Conservation (phyloP, 2,329 filamentous ascomycete species). For the Aureobasidium sp. region DNA sequence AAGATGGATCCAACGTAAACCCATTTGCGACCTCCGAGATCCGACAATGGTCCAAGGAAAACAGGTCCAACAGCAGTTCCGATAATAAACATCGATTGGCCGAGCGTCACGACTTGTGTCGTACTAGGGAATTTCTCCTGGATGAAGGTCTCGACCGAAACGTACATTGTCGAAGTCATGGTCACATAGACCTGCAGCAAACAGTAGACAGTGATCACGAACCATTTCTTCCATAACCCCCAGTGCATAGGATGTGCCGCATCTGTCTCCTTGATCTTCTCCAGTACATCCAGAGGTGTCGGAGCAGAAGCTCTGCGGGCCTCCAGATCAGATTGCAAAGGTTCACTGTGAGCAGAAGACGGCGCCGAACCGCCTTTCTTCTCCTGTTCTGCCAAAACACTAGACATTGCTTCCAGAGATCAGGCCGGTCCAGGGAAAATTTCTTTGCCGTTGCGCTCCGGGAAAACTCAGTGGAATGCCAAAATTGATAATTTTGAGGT, state of each 20-base stretch:
- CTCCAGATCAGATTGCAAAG: constrained; percentile 3
- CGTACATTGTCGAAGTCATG: constrained; percentile 14
- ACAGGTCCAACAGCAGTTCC: constrained; percentile 15
- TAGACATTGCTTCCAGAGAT: background rate
- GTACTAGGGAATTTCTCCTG: constrained; percentile 4
- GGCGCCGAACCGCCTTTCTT: background rate
- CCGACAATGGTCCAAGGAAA: constrained; percentile 12
- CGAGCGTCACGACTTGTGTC: constrained; percentile 11
- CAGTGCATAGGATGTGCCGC: constrained; percentile 9
- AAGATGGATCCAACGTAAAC: constrained; percentile 13
- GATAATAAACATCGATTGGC: constrained; percentile 15
- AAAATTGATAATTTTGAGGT: background rate
- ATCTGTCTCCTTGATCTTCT: background rate
- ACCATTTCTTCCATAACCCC: constrained; percentile 11
- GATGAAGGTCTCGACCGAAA: constrained; percentile 4
- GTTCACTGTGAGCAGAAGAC: constrained; percentile 9
- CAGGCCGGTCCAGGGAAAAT: background rate
- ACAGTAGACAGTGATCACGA: constrained; percentile 12
- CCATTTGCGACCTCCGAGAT: constrained; percentile 15
- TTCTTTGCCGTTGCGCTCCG: constrained; percentile 3
- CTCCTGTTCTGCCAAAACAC: background rate
- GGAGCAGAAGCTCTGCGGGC: background rate
- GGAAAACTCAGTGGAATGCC: background rate
- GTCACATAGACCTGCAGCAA: constrained; percentile 9
- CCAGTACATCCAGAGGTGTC: constrained; percentile 9